phyloP scores from a whole-genome alignment of 1,284 basidiomycete species.

The Apiotrichum gracile region DNA sequence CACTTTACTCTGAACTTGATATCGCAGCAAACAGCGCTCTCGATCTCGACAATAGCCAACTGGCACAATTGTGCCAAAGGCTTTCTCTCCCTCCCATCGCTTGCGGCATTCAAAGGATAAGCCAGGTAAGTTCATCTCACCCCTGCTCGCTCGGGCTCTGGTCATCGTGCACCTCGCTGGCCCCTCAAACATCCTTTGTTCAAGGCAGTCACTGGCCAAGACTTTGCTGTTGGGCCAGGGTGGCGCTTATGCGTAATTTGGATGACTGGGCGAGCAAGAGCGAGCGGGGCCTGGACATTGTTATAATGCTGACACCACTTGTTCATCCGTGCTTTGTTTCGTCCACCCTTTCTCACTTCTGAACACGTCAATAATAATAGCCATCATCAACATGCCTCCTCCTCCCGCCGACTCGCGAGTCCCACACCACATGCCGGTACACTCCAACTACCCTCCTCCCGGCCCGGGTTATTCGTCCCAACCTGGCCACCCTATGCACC shows the following conservation, averaged over 20 bases:
- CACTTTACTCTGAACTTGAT: no score
- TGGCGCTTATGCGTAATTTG: no score
- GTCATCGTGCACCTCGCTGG: not conserved
- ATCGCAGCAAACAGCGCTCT: not conserved
- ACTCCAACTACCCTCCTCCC: constrained; percentile 16
- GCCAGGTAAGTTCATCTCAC: not conserved
- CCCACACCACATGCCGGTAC: constrained; percentile 18
- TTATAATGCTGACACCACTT: not conserved
- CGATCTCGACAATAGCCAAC: not conserved
- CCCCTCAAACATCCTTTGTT: not conserved
- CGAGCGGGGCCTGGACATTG: not conserved
- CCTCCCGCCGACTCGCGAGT: constrained; percentile 11
- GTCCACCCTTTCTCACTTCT: not conserved
- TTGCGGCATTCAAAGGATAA: not conserved
- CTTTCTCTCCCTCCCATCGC: not conserved
- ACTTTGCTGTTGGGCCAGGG: no score
- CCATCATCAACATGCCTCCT: not conserved
- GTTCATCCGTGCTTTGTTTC: not conserved
- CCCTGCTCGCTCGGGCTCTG: not conserved
- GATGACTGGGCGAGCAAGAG: no score
- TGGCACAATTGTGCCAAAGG: not conserved
- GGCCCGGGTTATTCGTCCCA: constrained; percentile 15
- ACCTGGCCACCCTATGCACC: constrained; percentile 19
- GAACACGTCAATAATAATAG: not conserved
- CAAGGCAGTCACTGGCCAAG: not conserved